phyloP scores from a whole-genome alignment of 2,329 filamentous ascomycete genomes.

The Aspergillus proliferans region DNA sequence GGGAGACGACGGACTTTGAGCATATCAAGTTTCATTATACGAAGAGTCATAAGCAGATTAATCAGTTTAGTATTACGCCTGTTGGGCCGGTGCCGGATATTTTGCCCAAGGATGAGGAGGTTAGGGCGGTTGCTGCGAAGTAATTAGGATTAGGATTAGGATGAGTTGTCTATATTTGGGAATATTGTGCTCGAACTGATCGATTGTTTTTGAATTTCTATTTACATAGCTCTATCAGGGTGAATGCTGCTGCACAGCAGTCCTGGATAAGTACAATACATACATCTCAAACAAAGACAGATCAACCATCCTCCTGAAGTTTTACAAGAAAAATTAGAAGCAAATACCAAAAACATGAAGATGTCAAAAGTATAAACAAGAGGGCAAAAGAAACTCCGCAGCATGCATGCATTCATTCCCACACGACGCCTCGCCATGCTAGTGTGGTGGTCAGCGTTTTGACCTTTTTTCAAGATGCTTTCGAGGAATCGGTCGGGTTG shows the following conservation, averaged over 20 bases:
- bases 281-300: background rate
- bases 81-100: constrained; percentile 80
- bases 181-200: background rate
- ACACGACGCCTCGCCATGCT: constrained; percentile 29
- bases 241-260: background rate
- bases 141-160: background rate
- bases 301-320: background rate
- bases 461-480: background rate
- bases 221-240: background rate
- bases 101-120: constrained; percentile 70
- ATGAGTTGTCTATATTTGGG: too few species aligned
- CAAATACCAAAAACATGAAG: constrained; percentile 2
- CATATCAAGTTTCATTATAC: constrained; percentile 85
- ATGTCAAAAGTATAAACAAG: constrained; percentile 4
- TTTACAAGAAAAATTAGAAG: background rate
- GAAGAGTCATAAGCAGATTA: constrained; percentile 60
- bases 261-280: background rate
- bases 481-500: too few species aligned
- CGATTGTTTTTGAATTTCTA: background rate
- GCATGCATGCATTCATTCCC: constrained; percentile 17
- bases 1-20: constrained; percentile 79
- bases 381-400: constrained; percentile 16
- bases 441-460: constrained; percentile 12
- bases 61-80: constrained; percentile 67
- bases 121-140: constrained; percentile 36